phyloP scores from a whole-genome alignment of 2,329 filamentous ascomycete genomes.

The Geosmithia putterillii region DNA sequence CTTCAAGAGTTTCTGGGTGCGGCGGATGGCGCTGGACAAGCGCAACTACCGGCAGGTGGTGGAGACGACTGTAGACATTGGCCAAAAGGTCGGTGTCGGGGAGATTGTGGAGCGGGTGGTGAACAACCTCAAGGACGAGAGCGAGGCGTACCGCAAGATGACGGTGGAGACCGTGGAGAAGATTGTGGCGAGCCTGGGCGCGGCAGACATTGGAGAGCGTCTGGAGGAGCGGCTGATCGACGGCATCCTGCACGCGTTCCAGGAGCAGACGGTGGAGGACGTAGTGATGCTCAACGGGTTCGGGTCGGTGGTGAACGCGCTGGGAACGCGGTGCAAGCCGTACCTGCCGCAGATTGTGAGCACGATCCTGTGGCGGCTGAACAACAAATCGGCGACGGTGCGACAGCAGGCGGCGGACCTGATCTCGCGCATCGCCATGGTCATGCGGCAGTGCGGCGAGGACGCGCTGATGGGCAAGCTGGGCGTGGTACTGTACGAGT shows the following conservation, averaged over 20 bases:
- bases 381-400: slow-evolving; percentile 96
- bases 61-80: slow-evolving; percentile 92
- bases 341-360: slow-evolving; percentile 95
- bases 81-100: slow-evolving; percentile 92
- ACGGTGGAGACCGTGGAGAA: slow-evolving; percentile 97
- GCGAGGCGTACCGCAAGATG: slow-evolving; percentile 97
- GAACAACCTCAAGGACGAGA: slow-evolving; percentile 94
- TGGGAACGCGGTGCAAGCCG: slow-evolving; percentile 87
- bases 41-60: slow-evolving; percentile 97
- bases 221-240: slow-evolving; percentile 91
- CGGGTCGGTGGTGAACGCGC: slow-evolving; percentile 89
- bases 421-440: slow-evolving; percentile 92
- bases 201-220: slow-evolving; percentile 85
- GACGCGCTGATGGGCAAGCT: slow-evolving; percentile 94
- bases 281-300: slow-evolving; percentile 95
- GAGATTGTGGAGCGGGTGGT: slow-evolving; percentile 93
- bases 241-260: slow-evolving; percentile 90
- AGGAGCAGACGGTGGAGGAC: slow-evolving; percentile 95
- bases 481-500: slow-evolving; percentile 90
- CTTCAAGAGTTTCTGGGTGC: slow-evolving; percentile 98
- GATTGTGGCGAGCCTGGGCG: slow-evolving; percentile 82
- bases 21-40: slow-evolving; percentile 93
- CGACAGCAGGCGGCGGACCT: slow-evolving; percentile 94
- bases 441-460: slow-evolving; percentile 98
- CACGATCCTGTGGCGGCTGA: slow-evolving; percentile 90